A percentile compares a stretch with the other conserved stretches of the same genome.
phyloP scores from a whole-genome alignment of 225 moss, liverwort and hornwort species.

The Sphagnum tenellum region DNA sequence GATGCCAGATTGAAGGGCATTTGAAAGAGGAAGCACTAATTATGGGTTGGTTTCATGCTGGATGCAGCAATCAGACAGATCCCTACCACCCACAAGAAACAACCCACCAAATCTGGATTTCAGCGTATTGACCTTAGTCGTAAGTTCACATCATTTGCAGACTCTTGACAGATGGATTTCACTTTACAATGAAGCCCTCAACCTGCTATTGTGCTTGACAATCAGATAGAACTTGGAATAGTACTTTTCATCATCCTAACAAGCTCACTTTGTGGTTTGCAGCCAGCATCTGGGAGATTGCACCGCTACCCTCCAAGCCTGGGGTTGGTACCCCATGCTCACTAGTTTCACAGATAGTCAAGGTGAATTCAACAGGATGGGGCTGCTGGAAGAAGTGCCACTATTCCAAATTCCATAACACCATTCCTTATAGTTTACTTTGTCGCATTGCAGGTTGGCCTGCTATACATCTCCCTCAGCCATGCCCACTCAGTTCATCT shows the following conservation, averaged over 20 bases:
- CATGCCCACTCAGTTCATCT: too few relatives aligned
- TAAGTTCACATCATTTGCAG: slow-evolving; percentile 20
- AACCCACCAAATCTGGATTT: slow-evolving; percentile 33
- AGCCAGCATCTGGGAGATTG: slow-evolving; percentile 72
- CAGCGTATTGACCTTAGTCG: slow-evolving; percentile 53
- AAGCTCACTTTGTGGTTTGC: slow-evolving; percentile 3
- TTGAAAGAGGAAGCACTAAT: too few relatives aligned
- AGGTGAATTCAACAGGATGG: slow-evolving; percentile 74
- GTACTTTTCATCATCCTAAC: too few relatives aligned
- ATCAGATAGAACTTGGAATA: too few relatives aligned
- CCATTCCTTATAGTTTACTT: slow-evolving; percentile 62
- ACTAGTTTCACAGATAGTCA: slow-evolving; percentile 63
- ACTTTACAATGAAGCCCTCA: too few relatives aligned
- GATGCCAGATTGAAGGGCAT: too few relatives aligned
- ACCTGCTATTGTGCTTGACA: too few relatives aligned
- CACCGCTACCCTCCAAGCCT: slow-evolving; percentile 45
- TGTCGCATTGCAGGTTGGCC: slow-evolving; percentile 66
- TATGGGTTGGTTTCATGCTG: background rate
- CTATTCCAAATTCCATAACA: slow-evolving; percentile 58
- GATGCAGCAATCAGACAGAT: slow-evolving; percentile 52
- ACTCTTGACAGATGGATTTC: background rate
- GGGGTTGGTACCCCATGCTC: slow-evolving; percentile 35
- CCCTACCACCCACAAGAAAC: slow-evolving; percentile 42
- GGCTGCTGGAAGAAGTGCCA: slow-evolving; percentile 63
- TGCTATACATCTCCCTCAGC: too few relatives aligned